A percentile compares a stretch with the other conserved stretches of the same genome.
These are phyloP conservation scores for Alternaria burnsii DNA, from an alignment of 2,329 filamentous ascomycete genomes.

Conservation along the genomic window DNA sequence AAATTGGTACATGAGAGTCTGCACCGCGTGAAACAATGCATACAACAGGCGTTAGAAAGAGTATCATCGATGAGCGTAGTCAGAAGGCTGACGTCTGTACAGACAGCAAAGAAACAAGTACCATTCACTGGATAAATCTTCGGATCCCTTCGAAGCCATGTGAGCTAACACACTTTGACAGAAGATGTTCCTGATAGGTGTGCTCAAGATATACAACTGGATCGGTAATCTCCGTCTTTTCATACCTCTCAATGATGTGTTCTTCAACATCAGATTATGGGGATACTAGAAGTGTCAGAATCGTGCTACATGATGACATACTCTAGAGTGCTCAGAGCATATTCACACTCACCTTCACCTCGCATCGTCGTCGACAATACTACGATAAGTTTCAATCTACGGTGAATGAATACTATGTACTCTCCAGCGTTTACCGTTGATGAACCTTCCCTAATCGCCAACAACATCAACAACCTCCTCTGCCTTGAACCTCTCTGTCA, in stretches of 20 bases:
- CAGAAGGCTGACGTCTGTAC: not conserved
- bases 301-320: not conserved
- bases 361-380: not conserved
- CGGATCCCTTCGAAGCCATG: no score
- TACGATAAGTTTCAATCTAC: not conserved
- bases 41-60: not conserved
- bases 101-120: not conserved
- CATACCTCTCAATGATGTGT: not conserved
- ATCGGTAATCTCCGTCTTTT: not conserved
- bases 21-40: slow-evolving; percentile 3
- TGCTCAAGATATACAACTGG: not conserved
- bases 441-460: not conserved
- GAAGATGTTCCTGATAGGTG: not conserved
- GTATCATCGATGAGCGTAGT: not conserved
- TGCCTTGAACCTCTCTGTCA: not conserved
- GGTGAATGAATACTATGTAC: not conserved
- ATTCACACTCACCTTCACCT: not conserved
- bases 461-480: not conserved
- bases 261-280: not conserved
- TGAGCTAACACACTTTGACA: not conserved
- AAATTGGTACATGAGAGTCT: not conserved
- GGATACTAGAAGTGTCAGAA: not conserved
- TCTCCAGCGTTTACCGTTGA: not conserved
- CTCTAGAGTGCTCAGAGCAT: not conserved
- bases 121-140: not conserved